These are phyloP conservation scores for Tarenaya hassleriana DNA, from an alignment of 345 rosid genomes.

Conservation along the genomic window DNA sequence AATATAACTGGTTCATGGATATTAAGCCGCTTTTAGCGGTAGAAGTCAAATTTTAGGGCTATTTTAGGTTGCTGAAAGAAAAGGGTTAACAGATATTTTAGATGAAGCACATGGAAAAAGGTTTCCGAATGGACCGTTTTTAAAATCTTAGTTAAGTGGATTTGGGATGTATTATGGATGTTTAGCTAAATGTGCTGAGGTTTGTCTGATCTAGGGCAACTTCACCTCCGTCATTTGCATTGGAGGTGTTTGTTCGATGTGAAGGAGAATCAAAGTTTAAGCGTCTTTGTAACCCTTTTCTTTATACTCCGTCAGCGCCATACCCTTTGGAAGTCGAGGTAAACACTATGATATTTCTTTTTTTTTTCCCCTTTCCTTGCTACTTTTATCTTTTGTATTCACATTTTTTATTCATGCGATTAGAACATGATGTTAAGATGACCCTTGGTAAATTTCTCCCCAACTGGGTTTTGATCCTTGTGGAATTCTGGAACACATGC, in stretches of 20 bases:
- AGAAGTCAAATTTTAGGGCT: background rate
- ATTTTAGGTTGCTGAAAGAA: background rate
- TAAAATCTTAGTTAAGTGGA: slow-evolving; percentile 9
- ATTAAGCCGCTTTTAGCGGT: background rate
- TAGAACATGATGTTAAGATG: too few species aligned
- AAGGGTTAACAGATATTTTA: background rate
- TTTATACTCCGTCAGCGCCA: slow-evolving; percentile 93
- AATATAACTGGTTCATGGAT: slow-evolving; percentile 7
- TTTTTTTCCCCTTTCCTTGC: slow-evolving; percentile 4
- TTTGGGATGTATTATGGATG: slow-evolving; percentile 10
- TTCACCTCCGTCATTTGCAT: slow-evolving; percentile 95
- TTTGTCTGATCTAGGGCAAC: slow-evolving; percentile 63
- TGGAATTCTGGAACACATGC: slow-evolving; percentile 9
- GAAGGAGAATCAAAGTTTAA: slow-evolving; percentile 91
- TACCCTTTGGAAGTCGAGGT: slow-evolving; percentile 97
- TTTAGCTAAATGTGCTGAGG: slow-evolving; percentile 17
- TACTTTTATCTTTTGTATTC: slow-evolving; percentile 18
- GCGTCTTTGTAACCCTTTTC: slow-evolving; percentile 95
- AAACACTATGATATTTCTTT: slow-evolving; percentile 16
- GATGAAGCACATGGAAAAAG: slow-evolving; percentile 10
- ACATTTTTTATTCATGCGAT: too few species aligned
- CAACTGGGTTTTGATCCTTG: slow-evolving; percentile 10
- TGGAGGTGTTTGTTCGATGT: slow-evolving; percentile 93
- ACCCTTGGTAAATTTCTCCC: too few species aligned
- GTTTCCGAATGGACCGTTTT: slow-evolving; percentile 1